Conservation (phyloP, 805 yeast genomes). For the Aciculoconidium aculeatum region DNA sequence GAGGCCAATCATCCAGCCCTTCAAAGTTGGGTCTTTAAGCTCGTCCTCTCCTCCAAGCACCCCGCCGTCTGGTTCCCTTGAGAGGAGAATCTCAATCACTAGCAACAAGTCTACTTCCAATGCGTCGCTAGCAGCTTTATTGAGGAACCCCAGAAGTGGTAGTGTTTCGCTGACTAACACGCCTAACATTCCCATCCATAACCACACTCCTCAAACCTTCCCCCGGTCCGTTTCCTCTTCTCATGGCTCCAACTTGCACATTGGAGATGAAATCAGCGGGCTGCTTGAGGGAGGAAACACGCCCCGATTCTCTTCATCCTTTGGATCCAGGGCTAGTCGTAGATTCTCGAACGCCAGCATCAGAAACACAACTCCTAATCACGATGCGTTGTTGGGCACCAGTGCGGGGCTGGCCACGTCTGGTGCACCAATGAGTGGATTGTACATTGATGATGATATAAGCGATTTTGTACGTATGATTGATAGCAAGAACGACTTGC, state of each 20-base stretch:
- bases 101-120: conserved; percentile 44
- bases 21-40: conserved; percentile 57
- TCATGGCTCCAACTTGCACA: conserved; percentile 29
- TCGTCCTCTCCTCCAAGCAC: conserved; percentile 29
- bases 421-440: conserved; percentile 34
- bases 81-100: conserved; percentile 37
- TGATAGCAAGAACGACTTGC: conserved; percentile 55
- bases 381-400: conserved; percentile 24
- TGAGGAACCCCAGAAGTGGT: conserved; percentile 45
- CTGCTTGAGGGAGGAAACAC: conserved; percentile 27
- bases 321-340: conserved; percentile 59
- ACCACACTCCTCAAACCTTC: conserved; percentile 13
- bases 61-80: conserved; percentile 19
- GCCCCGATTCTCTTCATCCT: conserved; percentile 66
- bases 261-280: conserved; percentile 23
- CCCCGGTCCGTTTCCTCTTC: conserved; percentile 37
- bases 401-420: conserved; percentile 30
- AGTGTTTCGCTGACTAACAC: conserved; percentile 33
- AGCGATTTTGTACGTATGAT: conserved; percentile 67
- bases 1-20: conserved; percentile 47
- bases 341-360: conserved; percentile 36
- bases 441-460: conserved; percentile 52
- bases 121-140: conserved; percentile 48
- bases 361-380: too few relatives aligned
- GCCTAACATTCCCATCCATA: conserved; percentile 19